Evolutionary conservation across 352 stramenopile genomes (phyloP).

Genomic region (Phytophthora citricola): DNA sequence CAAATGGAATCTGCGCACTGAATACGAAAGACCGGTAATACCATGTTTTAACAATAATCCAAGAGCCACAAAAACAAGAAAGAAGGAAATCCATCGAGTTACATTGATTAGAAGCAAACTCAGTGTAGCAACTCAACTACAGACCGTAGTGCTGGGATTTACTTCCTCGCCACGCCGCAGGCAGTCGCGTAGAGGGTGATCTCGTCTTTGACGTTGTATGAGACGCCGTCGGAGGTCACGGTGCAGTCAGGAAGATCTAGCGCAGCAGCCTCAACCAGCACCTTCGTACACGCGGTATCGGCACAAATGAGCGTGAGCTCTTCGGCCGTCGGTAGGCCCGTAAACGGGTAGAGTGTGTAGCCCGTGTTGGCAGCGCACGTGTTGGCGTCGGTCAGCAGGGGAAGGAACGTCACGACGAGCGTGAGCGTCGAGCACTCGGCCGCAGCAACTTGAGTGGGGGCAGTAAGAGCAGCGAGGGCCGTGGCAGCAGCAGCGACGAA

Average conservation of each 20-base stretch:
- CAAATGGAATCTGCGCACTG: slow-evolving; percentile 18
- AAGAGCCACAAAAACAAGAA: slow-evolving; percentile 6
- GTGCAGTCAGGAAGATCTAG: slow-evolving; percentile 36
- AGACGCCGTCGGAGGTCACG: slow-evolving; percentile 32
- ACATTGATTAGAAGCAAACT: slow-evolving; percentile 15
- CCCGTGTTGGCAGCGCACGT: slow-evolving; percentile 33
- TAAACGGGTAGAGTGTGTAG: slow-evolving; percentile 39
- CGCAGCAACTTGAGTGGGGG: slow-evolving; percentile 17
- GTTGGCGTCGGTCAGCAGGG: slow-evolving; percentile 31
- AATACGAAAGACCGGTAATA: slow-evolving; percentile 2
- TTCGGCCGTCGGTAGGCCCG: slow-evolving; percentile 22
- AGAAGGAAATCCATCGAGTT: slow-evolving; percentile 5
- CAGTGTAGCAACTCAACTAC: slow-evolving; percentile 1
- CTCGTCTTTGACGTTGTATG: slow-evolving; percentile 37
- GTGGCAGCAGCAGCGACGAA: slow-evolving; percentile 19
- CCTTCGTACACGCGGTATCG: slow-evolving; percentile 30
- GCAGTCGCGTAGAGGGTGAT: slow-evolving; percentile 29
- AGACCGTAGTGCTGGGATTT: slow-evolving; percentile 2
- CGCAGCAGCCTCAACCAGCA: slow-evolving; percentile 26
- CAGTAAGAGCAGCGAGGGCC: slow-evolving; percentile 11
- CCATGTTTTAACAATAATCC: not conserved
- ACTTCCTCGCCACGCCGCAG: slow-evolving; percentile 29
- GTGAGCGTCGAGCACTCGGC: slow-evolving; percentile 26
- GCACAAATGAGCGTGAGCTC: slow-evolving; percentile 33
- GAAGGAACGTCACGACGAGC: slow-evolving; percentile 27